These are phyloP conservation scores for Phytopythium boreale DNA, from an alignment of 352 stramenopile species.

Conservation along the genomic window DNA sequence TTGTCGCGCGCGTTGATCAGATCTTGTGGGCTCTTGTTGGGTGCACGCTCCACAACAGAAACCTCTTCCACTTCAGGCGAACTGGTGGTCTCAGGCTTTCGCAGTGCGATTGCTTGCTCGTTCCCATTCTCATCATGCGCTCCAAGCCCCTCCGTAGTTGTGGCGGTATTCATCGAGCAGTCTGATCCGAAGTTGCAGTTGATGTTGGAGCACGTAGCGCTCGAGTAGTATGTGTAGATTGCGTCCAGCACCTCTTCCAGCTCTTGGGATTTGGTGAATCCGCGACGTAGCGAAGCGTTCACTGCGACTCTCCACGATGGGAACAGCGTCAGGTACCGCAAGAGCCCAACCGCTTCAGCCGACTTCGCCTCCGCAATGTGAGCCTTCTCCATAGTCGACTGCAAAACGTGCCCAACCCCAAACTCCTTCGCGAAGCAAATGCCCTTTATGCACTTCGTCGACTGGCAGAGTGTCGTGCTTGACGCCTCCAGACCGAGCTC, in stretches of 20 bases:
- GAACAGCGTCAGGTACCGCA: slow-evolving; percentile 77
- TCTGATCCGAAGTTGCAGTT: neutral
- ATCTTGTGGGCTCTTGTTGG: slow-evolving; percentile 15
- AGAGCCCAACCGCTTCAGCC: slow-evolving; percentile 56
- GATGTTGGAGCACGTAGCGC: slow-evolving; percentile 19
- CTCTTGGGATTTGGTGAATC: slow-evolving; percentile 48
- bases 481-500: slow-evolving; percentile 75
- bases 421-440: slow-evolving; percentile 25
- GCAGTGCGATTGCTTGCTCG: slow-evolving; percentile 18
- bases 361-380: slow-evolving; percentile 57
- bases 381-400: slow-evolving; percentile 38
- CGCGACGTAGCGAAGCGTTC: slow-evolving; percentile 53
- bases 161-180: neutral
- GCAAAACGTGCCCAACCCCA: slow-evolving; percentile 22
- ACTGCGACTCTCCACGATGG: slow-evolving; percentile 78
- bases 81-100: slow-evolving; percentile 54
- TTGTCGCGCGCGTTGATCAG: slow-evolving; percentile 48
- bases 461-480: slow-evolving; percentile 61
- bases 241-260: slow-evolving; percentile 54
- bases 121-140: neutral
- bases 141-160: neutral
- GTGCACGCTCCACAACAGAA: slow-evolving; percentile 1
- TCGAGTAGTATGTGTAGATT: slow-evolving; percentile 69
- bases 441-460: slow-evolving; percentile 66
- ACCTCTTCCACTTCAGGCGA: slow-evolving; percentile 62